Conservation (phyloP, 768 basidiomycete species). For the Tulasnella sp. region DNA sequence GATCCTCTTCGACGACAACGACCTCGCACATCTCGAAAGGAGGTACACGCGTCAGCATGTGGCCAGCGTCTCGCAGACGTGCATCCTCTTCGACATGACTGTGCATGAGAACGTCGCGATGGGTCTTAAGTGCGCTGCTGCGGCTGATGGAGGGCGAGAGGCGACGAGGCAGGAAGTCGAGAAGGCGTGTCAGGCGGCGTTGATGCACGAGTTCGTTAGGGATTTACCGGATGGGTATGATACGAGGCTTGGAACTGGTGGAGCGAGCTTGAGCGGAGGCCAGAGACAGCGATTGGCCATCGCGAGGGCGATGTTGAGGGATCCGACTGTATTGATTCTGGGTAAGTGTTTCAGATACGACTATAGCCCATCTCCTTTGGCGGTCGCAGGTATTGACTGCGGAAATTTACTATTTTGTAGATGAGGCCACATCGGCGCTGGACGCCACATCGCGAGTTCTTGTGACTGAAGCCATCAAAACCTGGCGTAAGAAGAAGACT, state of each 20-base stretch:
- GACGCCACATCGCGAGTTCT: constrained; percentile 79
- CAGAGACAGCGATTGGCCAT: constrained; percentile 87
- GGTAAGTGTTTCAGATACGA: constrained; percentile 41
- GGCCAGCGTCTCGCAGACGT: constrained; percentile 67
- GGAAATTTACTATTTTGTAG: constrained; percentile 21
- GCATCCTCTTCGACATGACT: constrained; percentile 66
- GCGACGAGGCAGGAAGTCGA: constrained; percentile 61
- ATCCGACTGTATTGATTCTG: constrained; percentile 82
- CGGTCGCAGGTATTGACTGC: neutral
- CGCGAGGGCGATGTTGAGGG: constrained; percentile 70
- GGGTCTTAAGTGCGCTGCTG: constrained; percentile 34
- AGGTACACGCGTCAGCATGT: constrained; percentile 57
- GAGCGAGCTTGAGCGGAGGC: constrained; percentile 75
- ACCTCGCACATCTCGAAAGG: constrained; percentile 60
- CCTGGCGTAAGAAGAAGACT: constrained; percentile 66
- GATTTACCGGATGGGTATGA: constrained; percentile 86
- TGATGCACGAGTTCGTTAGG: constrained; percentile 77
- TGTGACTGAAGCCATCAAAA: constrained; percentile 54
- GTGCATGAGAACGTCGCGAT: constrained; percentile 83
- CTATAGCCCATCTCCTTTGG: constrained; percentile 19
- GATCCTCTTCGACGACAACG: constrained; percentile 72
- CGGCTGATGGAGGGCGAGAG: constrained; percentile 34
- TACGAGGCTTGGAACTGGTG: constrained; percentile 62
- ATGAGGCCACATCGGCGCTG: constrained; percentile 44
- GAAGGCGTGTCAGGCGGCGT: constrained; percentile 68